Evolutionary conservation across 2,329 filamentous ascomycete genomes (phyloP).

Genomic region (Fusarium equiseti): DNA sequence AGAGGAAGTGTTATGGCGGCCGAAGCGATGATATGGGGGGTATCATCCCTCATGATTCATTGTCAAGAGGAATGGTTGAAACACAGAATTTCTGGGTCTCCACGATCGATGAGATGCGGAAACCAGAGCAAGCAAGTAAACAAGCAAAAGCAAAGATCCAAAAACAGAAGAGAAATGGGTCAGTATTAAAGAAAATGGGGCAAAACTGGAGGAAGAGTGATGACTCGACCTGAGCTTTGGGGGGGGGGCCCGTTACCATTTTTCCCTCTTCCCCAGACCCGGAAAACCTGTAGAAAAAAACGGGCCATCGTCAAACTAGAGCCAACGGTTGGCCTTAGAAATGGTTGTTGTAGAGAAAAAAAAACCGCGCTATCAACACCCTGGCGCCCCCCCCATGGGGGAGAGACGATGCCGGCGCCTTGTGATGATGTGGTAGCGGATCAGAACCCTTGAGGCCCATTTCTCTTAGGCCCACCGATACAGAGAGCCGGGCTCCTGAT

Average conservation of each 20-base stretch:
- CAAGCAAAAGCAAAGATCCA: slow-evolving; percentile 7
- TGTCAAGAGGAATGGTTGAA: slow-evolving; percentile 7
- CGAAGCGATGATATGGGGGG: slow-evolving; percentile 41
- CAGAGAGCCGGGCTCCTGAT: not conserved
- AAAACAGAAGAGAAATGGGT: slow-evolving; percentile 14
- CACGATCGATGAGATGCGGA: slow-evolving; percentile 14
- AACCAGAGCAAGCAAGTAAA: slow-evolving; percentile 5
- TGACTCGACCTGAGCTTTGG: slow-evolving; percentile 4
- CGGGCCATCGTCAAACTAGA: slow-evolving; percentile 13
- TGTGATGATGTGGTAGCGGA: slow-evolving; percentile 19
- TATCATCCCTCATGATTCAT: slow-evolving; percentile 44
- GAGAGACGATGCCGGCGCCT: slow-evolving; percentile 10
- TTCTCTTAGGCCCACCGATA: slow-evolving; percentile 12
- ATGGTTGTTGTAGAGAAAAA: slow-evolving; percentile 2
- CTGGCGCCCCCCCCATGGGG: slow-evolving; percentile 35
- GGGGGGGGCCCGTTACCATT: not conserved
- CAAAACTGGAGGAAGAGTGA: not conserved
- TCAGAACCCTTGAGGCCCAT: not conserved
- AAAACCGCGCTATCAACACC: slow-evolving; percentile 15
- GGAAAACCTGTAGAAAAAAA: slow-evolving; percentile 15
- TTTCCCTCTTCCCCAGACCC: slow-evolving; percentile 25
- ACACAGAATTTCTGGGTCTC: slow-evolving; percentile 1
- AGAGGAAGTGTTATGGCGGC: slow-evolving; percentile 39
- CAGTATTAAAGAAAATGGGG: slow-evolving; percentile 28
- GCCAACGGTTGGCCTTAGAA: slow-evolving; percentile 18